Percentiles rank a stretch among this genome's conserved stretches.
These are phyloP conservation scores for Fusarium xylarioides DNA, from an alignment of 2,329 filamentous ascomycete genomes.

Conservation along the genomic window DNA sequence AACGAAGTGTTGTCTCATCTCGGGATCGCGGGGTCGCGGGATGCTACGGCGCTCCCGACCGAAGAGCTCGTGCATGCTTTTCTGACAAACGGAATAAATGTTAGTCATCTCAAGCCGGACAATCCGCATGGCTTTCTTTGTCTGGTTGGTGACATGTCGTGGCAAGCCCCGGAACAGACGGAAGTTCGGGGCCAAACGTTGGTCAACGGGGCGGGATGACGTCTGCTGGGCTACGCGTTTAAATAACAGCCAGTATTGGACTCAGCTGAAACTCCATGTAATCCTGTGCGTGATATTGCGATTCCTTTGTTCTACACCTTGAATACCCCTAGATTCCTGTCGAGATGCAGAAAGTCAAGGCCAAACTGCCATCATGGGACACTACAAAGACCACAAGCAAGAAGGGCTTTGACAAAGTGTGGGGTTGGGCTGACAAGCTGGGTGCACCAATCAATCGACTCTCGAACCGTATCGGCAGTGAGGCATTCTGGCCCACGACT, in stretches of 20 bases:
- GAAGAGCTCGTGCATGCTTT: not conserved
- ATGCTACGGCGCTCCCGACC: not conserved
- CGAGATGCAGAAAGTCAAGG: constrained; percentile 48
- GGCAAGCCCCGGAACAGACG: constrained; percentile 9
- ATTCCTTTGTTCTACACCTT: not conserved
- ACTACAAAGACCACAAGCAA: constrained; percentile 65
- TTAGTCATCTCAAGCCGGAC: constrained; percentile 1
- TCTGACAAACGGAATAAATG: not conserved
- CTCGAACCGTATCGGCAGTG: constrained; percentile 80
- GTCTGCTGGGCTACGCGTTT: constrained; percentile 6
- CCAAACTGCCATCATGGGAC: constrained; percentile 58
- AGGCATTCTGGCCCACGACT: constrained; percentile 87
- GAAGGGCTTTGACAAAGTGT: constrained; percentile 78
- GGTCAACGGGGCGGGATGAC: constrained; percentile 3
- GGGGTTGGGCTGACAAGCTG: constrained; percentile 59
- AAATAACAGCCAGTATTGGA: not conserved
- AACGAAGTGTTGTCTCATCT: not conserved
- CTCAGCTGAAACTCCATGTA: not conserved
- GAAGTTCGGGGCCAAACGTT: not conserved
- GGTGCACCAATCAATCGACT: constrained; percentile 81
- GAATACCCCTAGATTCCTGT: fast-evolving
- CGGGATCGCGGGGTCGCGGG: not conserved
- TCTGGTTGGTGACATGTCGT: not conserved
- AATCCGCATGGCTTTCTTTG: not conserved
- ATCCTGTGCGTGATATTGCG: not conserved